Conservation (phyloP, 1,139 yeast species). For the Taphrina flavorubra region DNA sequence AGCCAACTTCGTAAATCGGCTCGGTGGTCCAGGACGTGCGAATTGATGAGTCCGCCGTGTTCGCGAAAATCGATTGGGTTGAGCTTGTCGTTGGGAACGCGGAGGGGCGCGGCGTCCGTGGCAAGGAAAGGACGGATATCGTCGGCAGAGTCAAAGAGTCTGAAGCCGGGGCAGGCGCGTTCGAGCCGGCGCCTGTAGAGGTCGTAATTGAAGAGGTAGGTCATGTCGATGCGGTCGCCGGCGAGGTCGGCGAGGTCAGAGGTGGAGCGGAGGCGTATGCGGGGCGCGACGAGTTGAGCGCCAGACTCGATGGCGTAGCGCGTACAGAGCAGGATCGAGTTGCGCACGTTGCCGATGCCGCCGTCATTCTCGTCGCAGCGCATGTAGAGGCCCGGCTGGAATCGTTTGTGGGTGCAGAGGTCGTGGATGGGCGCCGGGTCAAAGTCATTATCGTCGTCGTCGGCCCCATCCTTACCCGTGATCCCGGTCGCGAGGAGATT, state of each 20-base stretch:
- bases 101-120: neutral
- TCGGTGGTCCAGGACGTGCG: constrained; percentile 2
- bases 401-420: constrained; percentile 6
- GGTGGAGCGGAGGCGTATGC: constrained; percentile 12
- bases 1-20: constrained; percentile 13
- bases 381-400: constrained; percentile 18
- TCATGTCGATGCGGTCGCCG: constrained; percentile 4
- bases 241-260: constrained; percentile 3
- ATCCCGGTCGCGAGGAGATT: neutral
- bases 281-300: constrained; percentile 25
- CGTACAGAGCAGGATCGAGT: constrained; percentile 16
- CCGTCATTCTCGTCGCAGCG: constrained; percentile 17
- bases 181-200: constrained; percentile 3
- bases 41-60: constrained; percentile 4
- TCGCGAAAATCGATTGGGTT: constrained; percentile 7
- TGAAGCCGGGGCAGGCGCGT: constrained; percentile 22
- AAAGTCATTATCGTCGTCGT: constrained; percentile 2
- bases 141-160: constrained; percentile 10
- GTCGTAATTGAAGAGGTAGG: constrained; percentile 24
- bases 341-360: constrained; percentile 24
- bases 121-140: neutral
- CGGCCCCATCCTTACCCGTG: too few species aligned
- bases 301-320: constrained; percentile 25
- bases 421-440: constrained; percentile 3
- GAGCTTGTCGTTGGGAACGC: neutral